phyloP scores from a whole-genome alignment of 768 basidiomycete genomes.

The Trametes meyenii region DNA sequence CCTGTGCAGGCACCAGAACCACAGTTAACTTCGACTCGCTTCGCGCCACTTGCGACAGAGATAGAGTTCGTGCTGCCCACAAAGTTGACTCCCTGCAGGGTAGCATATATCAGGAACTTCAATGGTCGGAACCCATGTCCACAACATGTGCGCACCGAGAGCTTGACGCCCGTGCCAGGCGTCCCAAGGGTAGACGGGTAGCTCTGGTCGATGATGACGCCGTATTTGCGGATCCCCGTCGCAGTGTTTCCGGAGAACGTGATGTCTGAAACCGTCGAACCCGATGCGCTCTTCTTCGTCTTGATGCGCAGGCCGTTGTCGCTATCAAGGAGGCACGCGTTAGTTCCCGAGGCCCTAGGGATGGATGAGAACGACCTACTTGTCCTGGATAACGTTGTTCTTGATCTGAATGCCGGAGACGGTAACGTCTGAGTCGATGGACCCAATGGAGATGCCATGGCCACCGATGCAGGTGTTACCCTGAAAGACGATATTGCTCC shows the following conservation, averaged over 20 bases:
- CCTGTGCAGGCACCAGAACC: slow-evolving; percentile 54
- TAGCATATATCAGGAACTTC: background rate
- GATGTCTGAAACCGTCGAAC: slow-evolving; percentile 50
- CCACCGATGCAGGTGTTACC: slow-evolving; percentile 56
- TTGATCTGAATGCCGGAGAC: slow-evolving; percentile 52
- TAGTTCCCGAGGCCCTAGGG: background rate
- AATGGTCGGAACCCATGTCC: background rate
- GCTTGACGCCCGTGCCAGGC: slow-evolving; percentile 57
- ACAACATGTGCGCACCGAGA: slow-evolving; percentile 49
- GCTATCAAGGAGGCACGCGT: slow-evolving; percentile 32
- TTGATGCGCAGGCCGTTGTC: slow-evolving; percentile 65
- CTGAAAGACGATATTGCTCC: slow-evolving; percentile 42
- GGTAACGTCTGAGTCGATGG: slow-evolving; percentile 48
- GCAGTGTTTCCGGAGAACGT: slow-evolving; percentile 59
- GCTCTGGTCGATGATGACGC: slow-evolving; percentile 67
- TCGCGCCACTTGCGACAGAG: slow-evolving; percentile 44
- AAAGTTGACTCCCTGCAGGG: slow-evolving; percentile 54
- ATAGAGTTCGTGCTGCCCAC: slow-evolving; percentile 43
- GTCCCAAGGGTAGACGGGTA: slow-evolving; percentile 56
- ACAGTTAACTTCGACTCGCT: slow-evolving; percentile 57
- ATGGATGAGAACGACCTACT: slow-evolving; percentile 39
- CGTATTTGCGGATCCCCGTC: slow-evolving; percentile 49
- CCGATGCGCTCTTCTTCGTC: slow-evolving; percentile 48
- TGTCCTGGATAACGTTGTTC: slow-evolving; percentile 56
- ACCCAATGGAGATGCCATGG: slow-evolving; percentile 70